These are phyloP conservation scores for Tanacetum coccineum DNA, from an alignment of 129 eudicot genomes.

Conservation along the genomic window DNA sequence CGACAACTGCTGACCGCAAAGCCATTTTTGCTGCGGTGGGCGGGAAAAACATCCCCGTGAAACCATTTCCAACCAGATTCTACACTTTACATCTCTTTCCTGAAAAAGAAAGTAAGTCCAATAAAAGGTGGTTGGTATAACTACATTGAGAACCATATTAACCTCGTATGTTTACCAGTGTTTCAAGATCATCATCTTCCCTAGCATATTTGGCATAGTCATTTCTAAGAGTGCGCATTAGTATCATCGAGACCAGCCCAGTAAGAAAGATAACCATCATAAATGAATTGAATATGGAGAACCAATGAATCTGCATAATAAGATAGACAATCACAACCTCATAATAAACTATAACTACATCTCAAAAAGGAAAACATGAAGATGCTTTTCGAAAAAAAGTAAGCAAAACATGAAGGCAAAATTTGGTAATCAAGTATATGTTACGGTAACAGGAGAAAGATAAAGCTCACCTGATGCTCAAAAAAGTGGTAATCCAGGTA, in stretches of 20 bases:
- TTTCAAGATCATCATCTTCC: constrained; percentile 81
- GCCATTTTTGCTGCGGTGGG: constrained; percentile 71
- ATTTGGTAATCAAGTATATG: constrained; percentile 3
- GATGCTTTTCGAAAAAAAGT: neutral
- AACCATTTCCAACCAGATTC: constrained; percentile 98
- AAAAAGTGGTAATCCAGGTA: constrained; percentile 96
- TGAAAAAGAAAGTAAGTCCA: constrained; percentile 23
- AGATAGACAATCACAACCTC: neutral
- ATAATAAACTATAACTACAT: neutral
- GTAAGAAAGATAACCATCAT: constrained; percentile 90
- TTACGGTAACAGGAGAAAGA: neutral
- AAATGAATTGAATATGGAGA: constrained; percentile 86
- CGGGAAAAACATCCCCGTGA: constrained; percentile 89
- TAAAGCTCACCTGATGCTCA: constrained; percentile 84
- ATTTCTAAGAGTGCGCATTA: constrained; percentile 85
- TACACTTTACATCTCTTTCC: constrained; percentile 93
- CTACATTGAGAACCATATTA: neutral
- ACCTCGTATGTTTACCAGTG: constrained; percentile 46
- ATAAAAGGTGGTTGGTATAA: neutral
- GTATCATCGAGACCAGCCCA: constrained; percentile 77
- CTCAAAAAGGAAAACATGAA: neutral
- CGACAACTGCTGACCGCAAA: constrained; percentile 80
- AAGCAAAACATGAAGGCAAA: neutral
- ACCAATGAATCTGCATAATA: constrained; percentile 76
- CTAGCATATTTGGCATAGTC: constrained; percentile 91